These are phyloP conservation scores for Phytophthora citricola DNA, from an alignment of 352 stramenopile species.

Conservation along the genomic window DNA sequence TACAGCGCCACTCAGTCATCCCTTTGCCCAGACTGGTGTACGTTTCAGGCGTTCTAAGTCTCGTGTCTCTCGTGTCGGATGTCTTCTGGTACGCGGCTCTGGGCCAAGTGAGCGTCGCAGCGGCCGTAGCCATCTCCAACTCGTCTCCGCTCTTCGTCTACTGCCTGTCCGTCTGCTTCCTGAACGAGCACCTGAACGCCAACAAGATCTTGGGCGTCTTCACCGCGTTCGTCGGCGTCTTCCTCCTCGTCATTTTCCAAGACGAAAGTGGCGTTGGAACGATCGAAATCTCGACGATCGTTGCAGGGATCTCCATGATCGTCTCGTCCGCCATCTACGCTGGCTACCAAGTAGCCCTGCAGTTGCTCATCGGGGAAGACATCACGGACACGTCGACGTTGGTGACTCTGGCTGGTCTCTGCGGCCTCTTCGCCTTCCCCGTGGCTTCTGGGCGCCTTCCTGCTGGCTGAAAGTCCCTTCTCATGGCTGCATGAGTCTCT, in stretches of 20 bases:
- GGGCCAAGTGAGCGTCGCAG: slow-evolving; percentile 52
- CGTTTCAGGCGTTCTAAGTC: slow-evolving; percentile 48
- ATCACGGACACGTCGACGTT: slow-evolving; percentile 59
- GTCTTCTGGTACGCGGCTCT: slow-evolving; percentile 71
- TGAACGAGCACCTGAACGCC: slow-evolving; percentile 50
- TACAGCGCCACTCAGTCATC: slow-evolving; percentile 51
- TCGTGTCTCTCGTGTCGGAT: slow-evolving; percentile 54
- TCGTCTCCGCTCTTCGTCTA: slow-evolving; percentile 70
- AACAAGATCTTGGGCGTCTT: slow-evolving; percentile 57
- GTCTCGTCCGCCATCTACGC: slow-evolving; percentile 58
- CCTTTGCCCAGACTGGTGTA: slow-evolving; percentile 37
- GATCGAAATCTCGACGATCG: slow-evolving; percentile 42
- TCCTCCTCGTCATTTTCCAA: slow-evolving; percentile 59
- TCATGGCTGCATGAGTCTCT: slow-evolving; percentile 56
- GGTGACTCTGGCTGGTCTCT: slow-evolving; percentile 55
- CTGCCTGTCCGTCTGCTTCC: slow-evolving; percentile 70
- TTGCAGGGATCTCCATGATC: slow-evolving; percentile 53
- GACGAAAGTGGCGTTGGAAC: slow-evolving; percentile 42
- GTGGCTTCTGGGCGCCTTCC: slow-evolving; percentile 53
- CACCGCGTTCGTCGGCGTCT: slow-evolving; percentile 53
- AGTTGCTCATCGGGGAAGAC: slow-evolving; percentile 43
- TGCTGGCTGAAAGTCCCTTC: slow-evolving; percentile 48
- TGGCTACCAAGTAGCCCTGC: slow-evolving; percentile 59
- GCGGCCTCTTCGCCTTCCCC: slow-evolving; percentile 53
- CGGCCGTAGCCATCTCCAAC: slow-evolving; percentile 64